Base-by-base conservation (phyloP, 164 flowering plant genomes). In the Aristolochia fimbriata region DNA sequence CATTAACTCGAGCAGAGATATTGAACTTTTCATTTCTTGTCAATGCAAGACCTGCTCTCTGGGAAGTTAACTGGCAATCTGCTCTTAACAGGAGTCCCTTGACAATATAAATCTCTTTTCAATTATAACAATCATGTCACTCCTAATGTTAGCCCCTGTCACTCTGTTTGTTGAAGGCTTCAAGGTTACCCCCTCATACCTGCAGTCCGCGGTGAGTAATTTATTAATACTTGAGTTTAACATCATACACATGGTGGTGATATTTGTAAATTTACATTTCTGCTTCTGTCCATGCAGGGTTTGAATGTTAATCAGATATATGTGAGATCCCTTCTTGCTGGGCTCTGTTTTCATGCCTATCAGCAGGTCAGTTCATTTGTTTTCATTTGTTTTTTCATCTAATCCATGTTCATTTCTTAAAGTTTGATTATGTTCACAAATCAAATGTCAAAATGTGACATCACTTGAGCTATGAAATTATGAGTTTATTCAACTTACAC, bases 331-430 rank as follows among this genome's bases (percentile, higher is more conserved):
- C 73, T 94, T 61, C 3, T 91, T 13, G 95, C 97, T 62, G 94
- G 90, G 21, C 79, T 94, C 48, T 91, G 95, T 76, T 94, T 86
- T 83, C 97, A 94, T 74, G 97, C 97, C 46, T 94, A 91, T 73
- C 99, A 94, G 76, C 99, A 94, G 90, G 97, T 88, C 22, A 64
- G 70, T 53, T 62, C 61, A 52, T 45, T 4, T 22, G 14, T 15
- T 3, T 47, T 30, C 15, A 15, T 55, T 27, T 52, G 45, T 20
- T 55, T 46, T 47, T 51, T 12, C 59, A 47, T 59, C 19, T 11
- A 31, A 22, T 57, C 51, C 67, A 19, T 33, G 9, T 27, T 14
- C 25, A 23, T 55, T 21, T 17, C 10, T 49, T 15, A 49, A 49
- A 13, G 52, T 4, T 49, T 17, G 20, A 49, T 49, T 37, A 10